A percentile compares a stretch with the other conserved stretches of the same genome.
These are phyloP conservation scores for Inonotus obliquus DNA, from an alignment of 1,284 basidiomycete genomes.

Conservation along the genomic window DNA sequence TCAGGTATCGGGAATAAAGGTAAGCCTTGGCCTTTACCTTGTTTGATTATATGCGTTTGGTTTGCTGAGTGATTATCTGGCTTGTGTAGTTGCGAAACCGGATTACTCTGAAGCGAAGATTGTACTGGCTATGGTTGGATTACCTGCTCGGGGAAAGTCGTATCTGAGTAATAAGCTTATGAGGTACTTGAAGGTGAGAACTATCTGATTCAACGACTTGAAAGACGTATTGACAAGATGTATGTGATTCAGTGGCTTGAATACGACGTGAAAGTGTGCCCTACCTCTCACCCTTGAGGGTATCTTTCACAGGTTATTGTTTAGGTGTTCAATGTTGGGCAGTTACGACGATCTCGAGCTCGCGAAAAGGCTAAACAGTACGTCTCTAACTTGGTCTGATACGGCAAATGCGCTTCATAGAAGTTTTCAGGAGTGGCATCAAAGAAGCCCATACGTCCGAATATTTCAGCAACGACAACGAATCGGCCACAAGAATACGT, in stretches of 20 bases:
- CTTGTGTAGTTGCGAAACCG: conserved; percentile 77
- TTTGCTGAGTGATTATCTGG: conserved; percentile 3
- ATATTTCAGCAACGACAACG: conserved; percentile 90
- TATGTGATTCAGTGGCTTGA: conserved; percentile 83
- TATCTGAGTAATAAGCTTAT: conserved; percentile 83
- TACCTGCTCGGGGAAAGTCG: conserved; percentile 82
- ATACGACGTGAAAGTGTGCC: conserved; percentile 85
- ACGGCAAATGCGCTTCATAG: neutral
- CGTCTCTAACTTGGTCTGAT: conserved; percentile 22
- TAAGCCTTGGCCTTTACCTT: conserved; percentile 27
- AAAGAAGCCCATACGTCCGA: conserved; percentile 88
- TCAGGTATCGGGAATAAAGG: conserved; percentile 82
- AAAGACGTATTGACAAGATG: conserved; percentile 8
- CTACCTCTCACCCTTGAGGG: neutral
- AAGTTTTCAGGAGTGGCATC: conserved; percentile 56
- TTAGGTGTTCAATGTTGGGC: conserved; percentile 97
- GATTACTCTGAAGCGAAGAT: conserved; percentile 99
- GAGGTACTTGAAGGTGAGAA: conserved; percentile 68
- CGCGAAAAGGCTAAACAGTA: conserved; percentile 71
- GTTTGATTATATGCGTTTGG: conserved; percentile 9
- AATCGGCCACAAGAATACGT: conserved; percentile 70
- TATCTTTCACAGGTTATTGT: neutral
- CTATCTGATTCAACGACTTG: neutral
- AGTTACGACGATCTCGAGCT: conserved; percentile 86
- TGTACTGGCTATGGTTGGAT: conserved; percentile 93